Percentiles rank a stretch among this genome's conserved stretches.
Evolutionary conservation across 805 yeast species (phyloP).

Genomic region (Lachancea lanzarotensis): DNA sequence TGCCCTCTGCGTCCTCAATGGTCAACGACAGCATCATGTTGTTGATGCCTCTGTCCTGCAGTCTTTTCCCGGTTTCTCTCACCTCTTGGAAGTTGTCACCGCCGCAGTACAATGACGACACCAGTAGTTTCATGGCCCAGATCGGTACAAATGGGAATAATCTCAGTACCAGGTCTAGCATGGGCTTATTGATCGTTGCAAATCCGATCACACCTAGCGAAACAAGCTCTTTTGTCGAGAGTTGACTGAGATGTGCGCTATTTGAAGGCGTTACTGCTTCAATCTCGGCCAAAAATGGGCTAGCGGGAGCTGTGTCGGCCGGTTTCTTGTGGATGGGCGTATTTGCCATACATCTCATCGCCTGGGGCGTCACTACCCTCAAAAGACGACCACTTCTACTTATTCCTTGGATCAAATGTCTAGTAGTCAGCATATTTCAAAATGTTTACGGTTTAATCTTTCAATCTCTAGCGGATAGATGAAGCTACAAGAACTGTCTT

Average conservation of each 20-base stretch:
- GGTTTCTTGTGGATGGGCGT: conserved; percentile 10
- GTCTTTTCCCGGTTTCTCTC: conserved; percentile 56
- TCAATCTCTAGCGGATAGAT: no score
- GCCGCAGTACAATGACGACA: conserved; percentile 83
- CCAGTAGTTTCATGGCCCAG: conserved; percentile 58
- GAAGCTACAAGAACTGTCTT: no score
- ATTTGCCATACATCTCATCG: background rate
- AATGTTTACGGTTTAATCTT: no score
- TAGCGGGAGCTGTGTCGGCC: conserved; percentile 10
- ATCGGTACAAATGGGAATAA: conserved; percentile 72
- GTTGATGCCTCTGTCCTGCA: conserved; percentile 68
- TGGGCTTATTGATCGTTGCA: conserved; percentile 58
- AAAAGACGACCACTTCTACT: background rate
- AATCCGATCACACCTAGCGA: conserved; percentile 64
- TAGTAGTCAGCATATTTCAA: background rate
- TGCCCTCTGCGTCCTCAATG: conserved; percentile 87
- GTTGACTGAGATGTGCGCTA: conserved; percentile 43
- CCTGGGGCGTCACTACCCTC: background rate
- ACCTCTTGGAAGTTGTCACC: conserved; percentile 76
- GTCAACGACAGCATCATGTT: conserved; percentile 95
- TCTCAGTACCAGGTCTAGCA: conserved; percentile 54
- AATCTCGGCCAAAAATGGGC: background rate
- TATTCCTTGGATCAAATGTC: background rate
- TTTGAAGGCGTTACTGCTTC: conserved; percentile 8
- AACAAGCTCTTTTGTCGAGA: conserved; percentile 49